Evolutionary conservation across 2,329 filamentous ascomycete species (phyloP), one percentile per base, ranked within the genome.

Genomic region (Fusarium torreyae): DNA sequence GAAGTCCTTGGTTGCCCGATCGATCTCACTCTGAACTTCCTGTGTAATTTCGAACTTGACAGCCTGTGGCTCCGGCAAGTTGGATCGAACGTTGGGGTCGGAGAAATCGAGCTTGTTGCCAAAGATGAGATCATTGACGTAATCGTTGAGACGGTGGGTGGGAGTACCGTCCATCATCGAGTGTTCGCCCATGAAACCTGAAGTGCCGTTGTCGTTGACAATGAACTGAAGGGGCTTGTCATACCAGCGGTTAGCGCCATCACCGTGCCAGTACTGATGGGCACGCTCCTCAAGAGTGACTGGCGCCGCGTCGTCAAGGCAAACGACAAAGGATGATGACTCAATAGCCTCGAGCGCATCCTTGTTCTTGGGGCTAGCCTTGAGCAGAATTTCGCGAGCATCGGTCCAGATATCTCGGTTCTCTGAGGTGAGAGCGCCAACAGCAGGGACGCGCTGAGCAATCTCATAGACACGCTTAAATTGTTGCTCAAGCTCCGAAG

Each of bases 121-220:
- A 83, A 97, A 94, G 80, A 98, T 98, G 76, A 93, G 88, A 78
- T 92, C 90, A 84, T 95, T 97, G 78, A 97, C 88, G 77, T 94
- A 96, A 86, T 99, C 96, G 81, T 98, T 99, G 17, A 99, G 87
- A 44, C 97, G 92, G 82, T 98, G 96, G 4, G 97, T 99, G 2
- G 97, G 94, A 8, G 96, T 99, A 70, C 97, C 96, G 79, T 99
- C 96, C 97, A 99, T 99, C 96, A 99, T 98, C 75, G 93, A 97
- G 87, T 99, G 96, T 83, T 99, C 96, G 77, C 96, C 96, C 87
- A 94, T 95, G 87, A 99, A 99, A 66, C 96, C 96, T 3, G 96
- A 92, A 9, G 96, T 97, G 74, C 96, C 96, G 80, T 99, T 99
- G 79, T 99, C 94, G 81, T 97, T 98, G 83, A 99, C 81, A 79